phyloP scores from a whole-genome alignment of 2,329 filamentous ascomycete genomes.

The Aspergillus carbonarius region DNA sequence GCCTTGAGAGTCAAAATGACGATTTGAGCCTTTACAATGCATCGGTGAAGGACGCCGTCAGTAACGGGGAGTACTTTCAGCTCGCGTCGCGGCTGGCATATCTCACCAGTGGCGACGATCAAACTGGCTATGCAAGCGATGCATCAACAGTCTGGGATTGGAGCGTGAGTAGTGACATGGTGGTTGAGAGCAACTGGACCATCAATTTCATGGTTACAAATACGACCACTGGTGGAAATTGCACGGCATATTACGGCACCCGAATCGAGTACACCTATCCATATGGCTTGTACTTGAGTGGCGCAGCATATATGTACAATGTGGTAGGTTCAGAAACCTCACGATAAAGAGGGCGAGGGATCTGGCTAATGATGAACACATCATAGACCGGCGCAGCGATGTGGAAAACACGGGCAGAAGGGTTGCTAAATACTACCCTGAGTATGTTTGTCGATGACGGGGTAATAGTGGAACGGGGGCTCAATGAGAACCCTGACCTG shows the following conservation, averaged over 20 bases:
- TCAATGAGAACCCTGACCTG: neutral
- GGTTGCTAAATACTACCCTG: neutral
- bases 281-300: neutral
- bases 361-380: neutral
- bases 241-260: neutral
- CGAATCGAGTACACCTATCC: neutral
- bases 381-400: neutral
- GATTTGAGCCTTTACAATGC: rapidly evolving
- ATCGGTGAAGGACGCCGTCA: neutral
- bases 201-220: neutral
- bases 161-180: neutral
- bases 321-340: neutral
- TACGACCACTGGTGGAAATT: neutral
- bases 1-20: neutral
- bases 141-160: neutral
- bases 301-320: neutral
- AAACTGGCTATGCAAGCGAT: neutral
- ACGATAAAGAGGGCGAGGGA: neutral
- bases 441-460: neutral
- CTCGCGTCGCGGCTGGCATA: neutral
- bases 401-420: neutral
- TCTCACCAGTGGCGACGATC: neutral
- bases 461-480: neutral
- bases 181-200: neutral
- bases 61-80: neutral